These are phyloP conservation scores for Lactarius trivialis DNA, from an alignment of 768 basidiomycete genomes.

Conservation along the genomic window DNA sequence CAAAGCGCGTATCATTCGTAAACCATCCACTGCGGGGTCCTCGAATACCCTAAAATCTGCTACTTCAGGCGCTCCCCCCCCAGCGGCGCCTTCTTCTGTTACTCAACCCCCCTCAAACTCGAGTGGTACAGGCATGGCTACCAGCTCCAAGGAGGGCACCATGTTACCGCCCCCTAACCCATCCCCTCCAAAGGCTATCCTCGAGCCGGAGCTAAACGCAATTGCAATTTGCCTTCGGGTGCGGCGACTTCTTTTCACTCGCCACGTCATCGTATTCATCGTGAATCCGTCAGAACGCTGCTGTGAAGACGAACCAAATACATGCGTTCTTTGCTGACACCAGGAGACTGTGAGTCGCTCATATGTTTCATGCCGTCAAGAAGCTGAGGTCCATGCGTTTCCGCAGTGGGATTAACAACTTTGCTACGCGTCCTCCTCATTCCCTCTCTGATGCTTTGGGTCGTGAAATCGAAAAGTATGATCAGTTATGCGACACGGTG, in stretches of 20 bases:
- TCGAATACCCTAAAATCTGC: constrained; percentile 3
- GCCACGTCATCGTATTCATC: not conserved
- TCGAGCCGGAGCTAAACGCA: constrained; percentile 62
- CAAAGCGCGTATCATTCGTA: constrained; percentile 36
- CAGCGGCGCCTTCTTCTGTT: constrained; percentile 27
- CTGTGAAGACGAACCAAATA: constrained; percentile 64
- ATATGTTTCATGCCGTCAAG: not conserved
- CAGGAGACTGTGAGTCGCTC: constrained; percentile 50
- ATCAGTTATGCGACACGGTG: constrained; percentile 72
- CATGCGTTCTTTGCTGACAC: constrained; percentile 64
- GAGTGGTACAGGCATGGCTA: not conserved
- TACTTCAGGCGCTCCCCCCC: constrained; percentile 1
- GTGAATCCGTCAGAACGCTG: constrained; percentile 41
- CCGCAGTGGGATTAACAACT: constrained; percentile 49
- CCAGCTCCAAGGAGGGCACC: constrained; percentile 24
- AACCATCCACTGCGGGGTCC: constrained; percentile 24
- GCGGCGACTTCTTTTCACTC: constrained; percentile 11
- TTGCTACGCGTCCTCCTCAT: constrained; percentile 57
- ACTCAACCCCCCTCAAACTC: constrained; percentile 12
- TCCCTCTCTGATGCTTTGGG: constrained; percentile 59
- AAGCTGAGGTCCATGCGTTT: not conserved
- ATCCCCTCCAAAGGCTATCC: constrained; percentile 34
- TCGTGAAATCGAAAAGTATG: constrained; percentile 70
- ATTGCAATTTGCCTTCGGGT: constrained; percentile 55
- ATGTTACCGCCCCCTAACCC: constrained; percentile 55